These are phyloP conservation scores for Grifola frondosa DNA, from an alignment of 1,284 basidiomycete genomes.

Conservation along the genomic window DNA sequence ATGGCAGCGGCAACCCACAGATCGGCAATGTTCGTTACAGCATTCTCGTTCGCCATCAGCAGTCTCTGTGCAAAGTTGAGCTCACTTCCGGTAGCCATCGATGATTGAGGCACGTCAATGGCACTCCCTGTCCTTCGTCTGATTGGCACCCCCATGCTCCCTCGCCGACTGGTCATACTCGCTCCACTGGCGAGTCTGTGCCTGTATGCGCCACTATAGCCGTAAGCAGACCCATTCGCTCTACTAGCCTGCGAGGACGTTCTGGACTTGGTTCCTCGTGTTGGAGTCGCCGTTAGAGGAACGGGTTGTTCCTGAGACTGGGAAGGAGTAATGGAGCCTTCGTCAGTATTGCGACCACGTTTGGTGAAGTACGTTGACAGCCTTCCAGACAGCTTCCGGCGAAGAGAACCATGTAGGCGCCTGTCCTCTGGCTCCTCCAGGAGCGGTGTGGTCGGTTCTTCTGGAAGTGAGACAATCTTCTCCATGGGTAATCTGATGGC, in stretches of 20 bases:
- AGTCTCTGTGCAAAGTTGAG: slow-evolving; percentile 87
- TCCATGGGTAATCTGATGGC: slow-evolving; percentile 78
- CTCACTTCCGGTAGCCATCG: slow-evolving; percentile 44
- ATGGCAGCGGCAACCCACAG: slow-evolving; percentile 93
- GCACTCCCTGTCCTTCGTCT: slow-evolving; percentile 49
- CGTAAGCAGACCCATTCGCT: slow-evolving; percentile 76
- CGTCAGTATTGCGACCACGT: slow-evolving; percentile 42
- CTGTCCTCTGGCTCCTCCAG: slow-evolving; percentile 40
- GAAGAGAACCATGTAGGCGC: slow-evolving; percentile 28
- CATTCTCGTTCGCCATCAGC: slow-evolving; percentile 89
- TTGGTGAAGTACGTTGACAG: slow-evolving; percentile 59
- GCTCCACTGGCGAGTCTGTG: slow-evolving; percentile 45
- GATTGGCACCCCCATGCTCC: slow-evolving; percentile 48
- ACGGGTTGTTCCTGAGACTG: slow-evolving; percentile 40
- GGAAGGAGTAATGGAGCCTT: slow-evolving; percentile 23
- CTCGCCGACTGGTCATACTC: slow-evolving; percentile 42
- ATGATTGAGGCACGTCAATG: slow-evolving; percentile 34
- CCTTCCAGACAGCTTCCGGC: slow-evolving; percentile 40
- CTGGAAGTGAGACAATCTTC: slow-evolving; percentile 62
- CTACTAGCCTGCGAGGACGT: slow-evolving; percentile 56
- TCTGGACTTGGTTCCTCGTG: slow-evolving; percentile 40
- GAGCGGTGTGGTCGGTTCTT: slow-evolving; percentile 52
- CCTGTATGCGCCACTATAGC: slow-evolving; percentile 59
- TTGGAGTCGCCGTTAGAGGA: slow-evolving; percentile 44
- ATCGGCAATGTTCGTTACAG: slow-evolving; percentile 86